Base-by-base conservation (phyloP, 805 yeast species). In the Clavispora carvajalis region DNA sequence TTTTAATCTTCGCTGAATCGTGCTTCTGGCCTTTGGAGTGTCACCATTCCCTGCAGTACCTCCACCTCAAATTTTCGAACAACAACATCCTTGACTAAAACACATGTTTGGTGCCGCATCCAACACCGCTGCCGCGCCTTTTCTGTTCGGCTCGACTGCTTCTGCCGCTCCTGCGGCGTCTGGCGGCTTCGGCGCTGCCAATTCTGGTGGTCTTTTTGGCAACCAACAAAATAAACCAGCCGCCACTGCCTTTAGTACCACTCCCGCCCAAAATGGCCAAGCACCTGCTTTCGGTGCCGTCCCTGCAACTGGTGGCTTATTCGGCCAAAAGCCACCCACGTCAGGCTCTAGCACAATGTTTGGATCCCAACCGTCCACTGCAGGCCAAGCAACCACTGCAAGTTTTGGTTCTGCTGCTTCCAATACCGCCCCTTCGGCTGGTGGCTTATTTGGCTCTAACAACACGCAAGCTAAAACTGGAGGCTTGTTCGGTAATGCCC, bases 391-490 rank as follows among this genome's bases (percentile, higher is more conserved):
- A 13, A 12, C 34, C 16, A 31, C 34, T 6, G 10, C 31, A 8
- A 19, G 31, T 7, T 28, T 28, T 7, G 31, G 31, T 6, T 28
- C 31, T 13, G 3, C 19, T 19, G 31, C 31, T 19, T 28, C 31
- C 18, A 25, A 5, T 16, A 25, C 15, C n/a, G 22, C 19, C 12
- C 8, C 33, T 10, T 22, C 19, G 7, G 12, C 39, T 48, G 41
- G 47, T 34, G 58, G 57, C 3, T 42, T 57, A 10, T 57, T 57
- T 48, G 60, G 61, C 5, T 36, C 28, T 39, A 47, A 25, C 7
- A 52, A 33, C 40, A 41, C 22, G 18, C 36, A 34, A 10, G 24
- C 36, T 22, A 37, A 21, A 12, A 7, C 26, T 18, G 46, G 47
- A 43, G 39, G 48, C 18, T 19, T 48, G 38, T 48, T 50, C 54